Base-by-base conservation (phyloP, 768 basidiomycete genomes). In the Tricholoma hemisulphureum region DNA sequence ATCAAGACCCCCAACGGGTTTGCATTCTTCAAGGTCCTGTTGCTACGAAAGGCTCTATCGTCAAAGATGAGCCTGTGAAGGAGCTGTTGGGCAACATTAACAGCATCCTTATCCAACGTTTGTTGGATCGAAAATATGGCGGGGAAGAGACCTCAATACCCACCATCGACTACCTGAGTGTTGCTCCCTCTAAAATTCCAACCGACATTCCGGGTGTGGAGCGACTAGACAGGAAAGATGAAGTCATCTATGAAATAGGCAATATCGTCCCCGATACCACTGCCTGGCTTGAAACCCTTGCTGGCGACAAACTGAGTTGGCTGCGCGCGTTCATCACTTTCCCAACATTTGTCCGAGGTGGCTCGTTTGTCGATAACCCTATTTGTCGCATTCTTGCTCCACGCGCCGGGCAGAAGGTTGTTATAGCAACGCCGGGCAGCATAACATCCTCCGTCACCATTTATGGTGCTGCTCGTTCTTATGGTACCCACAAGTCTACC, bases 11-110 rank as follows among this genome's bases (percentile, higher is more conserved):
- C 23, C 93, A 99, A 73, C 89, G 97, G 60, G 95, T 98, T 24
- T 96, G 94, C 68, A 96, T 99, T 65, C 84, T 99, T 53, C 95
- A 97, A 75, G 97, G 97, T 20, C 97, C 97, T 13, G 89, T 99
- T 51, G 95, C 97, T 1, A 93, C 85, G 60, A 95, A 91, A 73
- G 87, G 93, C 73, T 86, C 93, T 8, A 85, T 78, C 39, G 77
- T 86, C 67, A 96, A 94, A 73, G 94, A 99, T 66, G 93, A 96
- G 73, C 95, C 97, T 6, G 89, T 98, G 71, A 91, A 88, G 65
- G 91, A 96, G 28, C 79, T 99, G 54, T 83, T 99, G 51, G 95
- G 93, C 53, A 89, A 88, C 73, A 89, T 98, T 73, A 89, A 93
- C 65, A 74, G 82, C 14, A 75, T 78, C 14, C 90, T 99, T 55